These are phyloP conservation scores for Haberlea rhodopensis DNA, from an alignment of 257 asterid species.

Conservation along the genomic window DNA sequence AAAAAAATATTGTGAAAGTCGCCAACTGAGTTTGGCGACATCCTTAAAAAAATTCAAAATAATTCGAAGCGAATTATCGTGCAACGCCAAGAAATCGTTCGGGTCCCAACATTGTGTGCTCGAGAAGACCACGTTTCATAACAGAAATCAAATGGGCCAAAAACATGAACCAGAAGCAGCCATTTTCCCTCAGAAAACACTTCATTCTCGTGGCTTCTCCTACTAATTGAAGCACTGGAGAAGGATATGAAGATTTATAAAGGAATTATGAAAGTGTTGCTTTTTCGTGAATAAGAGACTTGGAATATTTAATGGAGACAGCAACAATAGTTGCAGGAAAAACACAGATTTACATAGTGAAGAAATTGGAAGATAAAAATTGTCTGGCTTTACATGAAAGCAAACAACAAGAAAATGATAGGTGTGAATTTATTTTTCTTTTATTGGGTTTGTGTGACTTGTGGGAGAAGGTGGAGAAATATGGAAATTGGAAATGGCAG, in stretches of 20 bases:
- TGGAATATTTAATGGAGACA: slow-evolving; percentile 45
- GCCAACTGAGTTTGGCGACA: too few relatives aligned
- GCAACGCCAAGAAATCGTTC: slow-evolving; percentile 79
- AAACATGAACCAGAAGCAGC: slow-evolving; percentile 22
- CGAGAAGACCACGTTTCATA: not conserved
- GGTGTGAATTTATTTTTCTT: not conserved
- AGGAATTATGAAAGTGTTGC: slow-evolving; percentile 29
- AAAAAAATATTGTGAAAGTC: too few relatives aligned
- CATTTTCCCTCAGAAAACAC: slow-evolving; percentile 11
- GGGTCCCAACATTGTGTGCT: slow-evolving; percentile 70
- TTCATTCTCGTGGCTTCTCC: too few relatives aligned
- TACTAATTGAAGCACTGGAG: not conserved
- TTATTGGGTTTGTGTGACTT: slow-evolving; percentile 17
- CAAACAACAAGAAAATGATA: slow-evolving; percentile 18
- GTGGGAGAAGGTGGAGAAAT: slow-evolving; percentile 38
- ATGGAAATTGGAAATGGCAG: too few relatives aligned
- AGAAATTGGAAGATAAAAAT: slow-evolving; percentile 10
- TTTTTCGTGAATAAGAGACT: slow-evolving; percentile 57
- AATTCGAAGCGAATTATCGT: slow-evolving; percentile 77
- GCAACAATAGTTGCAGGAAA: slow-evolving; percentile 42
- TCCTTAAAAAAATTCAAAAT: too few relatives aligned
- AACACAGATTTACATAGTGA: slow-evolving; percentile 13
- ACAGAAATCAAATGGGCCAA: slow-evolving; percentile 19
- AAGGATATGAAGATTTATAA: slow-evolving; percentile 27
- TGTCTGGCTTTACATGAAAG: slow-evolving; percentile 58